Base-by-base conservation (phyloP, 805 yeast genomes). In the Wickerhamomyces alni region DNA sequence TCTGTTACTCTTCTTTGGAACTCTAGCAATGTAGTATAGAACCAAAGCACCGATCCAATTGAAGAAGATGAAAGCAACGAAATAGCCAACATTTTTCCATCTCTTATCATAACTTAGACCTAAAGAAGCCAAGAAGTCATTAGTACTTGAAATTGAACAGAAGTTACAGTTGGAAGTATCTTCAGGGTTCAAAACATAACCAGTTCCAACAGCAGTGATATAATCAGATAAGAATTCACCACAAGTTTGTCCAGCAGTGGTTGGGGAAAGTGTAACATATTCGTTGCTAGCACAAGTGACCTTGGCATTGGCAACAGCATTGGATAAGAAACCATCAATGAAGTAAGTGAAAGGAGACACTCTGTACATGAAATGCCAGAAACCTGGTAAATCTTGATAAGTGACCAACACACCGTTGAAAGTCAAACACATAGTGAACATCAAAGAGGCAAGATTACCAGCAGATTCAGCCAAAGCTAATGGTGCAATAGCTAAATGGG, bases 361-460 rank as follows among this genome's bases (percentile, higher is more conserved):
- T 56, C 88, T 69, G 68, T 82, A 83, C 87, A 83, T 79, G 69
- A 82, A 83, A 33, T 72, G 66, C 88, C 89, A 80, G 69, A 85
- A 85, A n/a, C 87, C 77, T 24, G 84, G 84, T 66, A 81, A 55
- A 25, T 60, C 65, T 16, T 66, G 65, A 44, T 77, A 73, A 18
- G 75, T 65, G 13, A 74, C 77, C 64, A 85, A 65, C 33, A 82
- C 86, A 70, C 95, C 95, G 70, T 87, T 82, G 75, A 84, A 82
- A 39, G 74, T 72, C 62, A 85, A 64, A 30, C 77, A 66, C 69
- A 81, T 61, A 2, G 83, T 75, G 60, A 77, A 81, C 44, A 79
- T 53, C 50, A 82, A 52, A 28, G 74, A 64, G 1, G 76, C 72
- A 40, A 78, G 43, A 49, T 79, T 77, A 44, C 82, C 86, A 35